phyloP scores from a whole-genome alignment of 2,329 filamentous ascomycete genomes.

The Colletotrichum shisoi region DNA sequence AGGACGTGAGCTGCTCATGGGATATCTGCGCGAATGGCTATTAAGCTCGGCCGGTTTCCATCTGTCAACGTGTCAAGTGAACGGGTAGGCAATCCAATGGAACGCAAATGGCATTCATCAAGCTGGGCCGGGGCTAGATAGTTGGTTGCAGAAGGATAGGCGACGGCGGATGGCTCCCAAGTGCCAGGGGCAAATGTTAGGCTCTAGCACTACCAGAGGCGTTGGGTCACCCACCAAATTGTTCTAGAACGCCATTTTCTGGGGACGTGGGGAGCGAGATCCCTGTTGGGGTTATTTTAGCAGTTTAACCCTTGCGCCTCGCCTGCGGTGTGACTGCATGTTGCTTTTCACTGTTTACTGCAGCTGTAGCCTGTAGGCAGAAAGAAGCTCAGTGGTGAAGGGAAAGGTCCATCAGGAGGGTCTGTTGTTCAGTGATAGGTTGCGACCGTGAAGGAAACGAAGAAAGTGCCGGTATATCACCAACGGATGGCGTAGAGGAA shows the following conservation, averaged over 20 bases:
- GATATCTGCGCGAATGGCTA: slow-evolving; percentile 17
- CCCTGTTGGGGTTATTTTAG: slow-evolving; percentile 37
- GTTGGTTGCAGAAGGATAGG: slow-evolving; percentile 6
- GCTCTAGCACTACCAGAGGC: slow-evolving; percentile 15
- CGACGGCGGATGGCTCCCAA: slow-evolving; percentile 24
- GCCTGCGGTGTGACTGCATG: too few relatives aligned
- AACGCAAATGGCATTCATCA: slow-evolving; percentile 11
- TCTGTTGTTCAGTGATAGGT: neutral
- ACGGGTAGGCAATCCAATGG: slow-evolving; percentile 1
- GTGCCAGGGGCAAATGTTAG: slow-evolving; percentile 22
- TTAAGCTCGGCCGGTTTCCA: slow-evolving; percentile 30
- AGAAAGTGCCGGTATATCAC: slow-evolving; percentile 10
- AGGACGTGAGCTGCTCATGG: slow-evolving; percentile 7
- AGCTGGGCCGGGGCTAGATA: slow-evolving; percentile 18
- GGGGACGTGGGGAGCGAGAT: slow-evolving; percentile 37
- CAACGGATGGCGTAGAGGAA: slow-evolving; percentile 4
- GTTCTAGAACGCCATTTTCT: slow-evolving; percentile 39
- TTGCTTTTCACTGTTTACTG: too few relatives aligned
- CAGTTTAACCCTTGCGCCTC: slow-evolving; percentile 12
- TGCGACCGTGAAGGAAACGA: neutral
- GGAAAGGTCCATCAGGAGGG: slow-evolving; percentile 6
- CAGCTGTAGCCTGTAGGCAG: neutral
- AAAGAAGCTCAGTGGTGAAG: neutral
- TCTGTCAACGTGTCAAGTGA: slow-evolving; percentile 9
- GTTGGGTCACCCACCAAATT: slow-evolving; percentile 25